phyloP scores from a whole-genome alignment of 164 flowering plant genomes.

The Echeveria elegans region DNA sequence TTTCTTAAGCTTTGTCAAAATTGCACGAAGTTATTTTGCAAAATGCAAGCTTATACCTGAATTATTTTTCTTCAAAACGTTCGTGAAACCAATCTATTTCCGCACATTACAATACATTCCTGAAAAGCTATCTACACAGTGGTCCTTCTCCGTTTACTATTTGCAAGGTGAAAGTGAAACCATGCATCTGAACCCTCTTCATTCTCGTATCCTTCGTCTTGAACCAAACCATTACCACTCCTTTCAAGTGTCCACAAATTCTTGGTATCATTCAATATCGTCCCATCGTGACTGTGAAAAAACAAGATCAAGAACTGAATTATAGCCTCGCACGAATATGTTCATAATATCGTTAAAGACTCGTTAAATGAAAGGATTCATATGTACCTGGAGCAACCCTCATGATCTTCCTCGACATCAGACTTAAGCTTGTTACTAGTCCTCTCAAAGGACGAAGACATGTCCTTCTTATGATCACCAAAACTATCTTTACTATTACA shows the following conservation, averaged over 20 bases:
- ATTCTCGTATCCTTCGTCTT: background rate
- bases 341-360: no score
- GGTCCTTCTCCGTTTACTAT: background rate
- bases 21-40: no score
- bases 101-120: background rate
- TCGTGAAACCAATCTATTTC: background rate
- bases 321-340: background rate
- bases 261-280: background rate
- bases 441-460: background rate
- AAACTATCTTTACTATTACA: conserved; percentile 2
- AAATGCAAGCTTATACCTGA: no score
- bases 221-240: background rate
- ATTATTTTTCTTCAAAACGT: no score
- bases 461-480: background rate
- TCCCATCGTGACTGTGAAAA: background rate
- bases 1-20: background rate
- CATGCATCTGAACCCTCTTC: background rate
- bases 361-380: no score
- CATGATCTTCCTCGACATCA: background rate
- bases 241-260: background rate
- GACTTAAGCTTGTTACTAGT: background rate
- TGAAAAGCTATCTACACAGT: background rate
- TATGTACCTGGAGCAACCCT: background rate
- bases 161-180: background rate
- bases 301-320: background rate